phyloP scores from a whole-genome alignment of 2,329 filamentous ascomycete species.

The Colletotrichum spinosum region DNA sequence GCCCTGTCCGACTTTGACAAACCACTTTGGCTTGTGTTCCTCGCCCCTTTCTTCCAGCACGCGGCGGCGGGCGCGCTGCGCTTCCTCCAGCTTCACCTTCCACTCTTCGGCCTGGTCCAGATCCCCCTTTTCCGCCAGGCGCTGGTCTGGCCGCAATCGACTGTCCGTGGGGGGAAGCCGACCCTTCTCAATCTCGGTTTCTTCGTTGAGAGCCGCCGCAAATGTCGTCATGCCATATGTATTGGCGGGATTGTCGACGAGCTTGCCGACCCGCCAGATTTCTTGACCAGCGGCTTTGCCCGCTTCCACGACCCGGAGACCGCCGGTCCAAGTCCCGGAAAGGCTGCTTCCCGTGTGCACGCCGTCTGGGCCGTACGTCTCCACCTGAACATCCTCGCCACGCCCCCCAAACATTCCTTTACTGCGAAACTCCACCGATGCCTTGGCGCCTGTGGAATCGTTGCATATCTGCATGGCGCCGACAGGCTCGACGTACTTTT shows the following conservation, averaged over 20 bases:
- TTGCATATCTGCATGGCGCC: conserved; percentile 88
- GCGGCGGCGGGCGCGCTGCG: conserved; percentile 79
- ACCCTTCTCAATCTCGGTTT: conserved; percentile 81
- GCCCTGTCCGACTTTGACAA: conserved; percentile 74
- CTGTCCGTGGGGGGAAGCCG: conserved; percentile 85
- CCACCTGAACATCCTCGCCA: conserved; percentile 87
- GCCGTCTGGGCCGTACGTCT: conserved; percentile 77
- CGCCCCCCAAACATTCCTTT: conserved; percentile 98
- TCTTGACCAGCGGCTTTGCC: conserved; percentile 72
- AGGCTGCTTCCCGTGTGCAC: conserved; percentile 75
- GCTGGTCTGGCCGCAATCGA: conserved; percentile 87
- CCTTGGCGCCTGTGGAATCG: conserved; percentile 85
- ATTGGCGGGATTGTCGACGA: conserved; percentile 82
- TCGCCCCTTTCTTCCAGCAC: conserved; percentile 82
- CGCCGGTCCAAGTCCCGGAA: conserved; percentile 85
- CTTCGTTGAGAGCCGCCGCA: conserved; percentile 87
- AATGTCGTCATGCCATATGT: conserved; percentile 92
- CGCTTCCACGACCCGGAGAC: conserved; percentile 74
- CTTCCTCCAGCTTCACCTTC: conserved; percentile 88
- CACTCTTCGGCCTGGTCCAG: conserved; percentile 85
- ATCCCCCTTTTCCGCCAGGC: conserved; percentile 83
- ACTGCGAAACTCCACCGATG: conserved; percentile 89
- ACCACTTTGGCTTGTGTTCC: conserved; percentile 84
- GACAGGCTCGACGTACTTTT: conserved; percentile 97
- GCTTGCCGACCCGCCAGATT: conserved; percentile 81